These are phyloP conservation scores for Daldinia vernicosa DNA, from an alignment of 495 filamentous ascomycete species.

Conservation along the genomic window DNA sequence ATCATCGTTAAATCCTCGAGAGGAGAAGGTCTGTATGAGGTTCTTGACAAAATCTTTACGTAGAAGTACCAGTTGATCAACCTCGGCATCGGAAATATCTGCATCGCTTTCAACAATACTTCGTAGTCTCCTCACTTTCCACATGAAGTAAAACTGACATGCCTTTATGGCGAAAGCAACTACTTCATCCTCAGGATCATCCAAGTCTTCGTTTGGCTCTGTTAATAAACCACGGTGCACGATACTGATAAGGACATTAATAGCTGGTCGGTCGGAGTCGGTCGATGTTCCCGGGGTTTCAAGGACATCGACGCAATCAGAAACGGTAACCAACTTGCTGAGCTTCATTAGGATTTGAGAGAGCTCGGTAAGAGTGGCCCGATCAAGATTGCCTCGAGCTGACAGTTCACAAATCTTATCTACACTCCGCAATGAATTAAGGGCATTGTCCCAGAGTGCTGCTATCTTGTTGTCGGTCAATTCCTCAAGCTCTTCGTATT, in stretches of 20 bases:
- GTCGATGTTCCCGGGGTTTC: constrained; percentile 68
- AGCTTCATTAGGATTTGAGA: constrained; percentile 85
- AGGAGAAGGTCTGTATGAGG: constrained; percentile 71
- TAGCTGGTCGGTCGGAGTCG: constrained; percentile 57
- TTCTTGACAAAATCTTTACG: constrained; percentile 65
- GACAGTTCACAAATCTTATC: constrained; percentile 72
- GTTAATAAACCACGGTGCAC: constrained; percentile 70
- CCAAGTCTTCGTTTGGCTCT: constrained; percentile 69
- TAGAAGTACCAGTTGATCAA: constrained; percentile 66
- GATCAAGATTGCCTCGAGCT: constrained; percentile 67
- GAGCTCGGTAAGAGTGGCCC: constrained; percentile 70
- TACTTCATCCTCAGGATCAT: constrained; percentile 77
- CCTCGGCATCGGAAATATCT: constrained; percentile 57
- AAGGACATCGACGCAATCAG: constrained; percentile 75
- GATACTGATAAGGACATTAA: constrained; percentile 74
- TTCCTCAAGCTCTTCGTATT: constrained; percentile 87
- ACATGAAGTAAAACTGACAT: constrained; percentile 91
- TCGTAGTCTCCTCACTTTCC: constrained; percentile 73
- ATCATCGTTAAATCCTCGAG: constrained; percentile 71
- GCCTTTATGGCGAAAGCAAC: constrained; percentile 75
- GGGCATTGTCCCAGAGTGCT: constrained; percentile 83
- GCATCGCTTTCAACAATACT: constrained; percentile 51
- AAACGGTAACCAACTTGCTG: constrained; percentile 81
- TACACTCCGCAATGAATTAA: constrained; percentile 73
- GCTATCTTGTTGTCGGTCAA: constrained; percentile 80